phyloP scores from a whole-genome alignment of 2,329 filamentous ascomycete species.

The Colletotrichum horii region DNA sequence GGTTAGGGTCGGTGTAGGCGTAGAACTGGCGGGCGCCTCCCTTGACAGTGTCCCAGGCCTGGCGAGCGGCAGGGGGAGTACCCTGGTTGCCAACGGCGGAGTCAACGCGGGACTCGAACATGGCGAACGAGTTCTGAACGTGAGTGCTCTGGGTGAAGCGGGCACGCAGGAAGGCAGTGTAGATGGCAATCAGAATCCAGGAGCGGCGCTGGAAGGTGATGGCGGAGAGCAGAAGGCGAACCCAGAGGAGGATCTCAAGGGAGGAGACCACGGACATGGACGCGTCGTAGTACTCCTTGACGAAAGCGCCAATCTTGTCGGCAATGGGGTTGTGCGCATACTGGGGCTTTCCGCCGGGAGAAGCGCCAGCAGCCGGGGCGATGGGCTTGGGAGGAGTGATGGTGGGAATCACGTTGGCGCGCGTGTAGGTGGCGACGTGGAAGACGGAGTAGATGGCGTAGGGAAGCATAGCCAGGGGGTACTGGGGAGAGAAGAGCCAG shows the following conservation, averaged over 20 bases:
- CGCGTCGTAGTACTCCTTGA: constrained; percentile 96
- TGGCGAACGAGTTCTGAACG: constrained; percentile 81
- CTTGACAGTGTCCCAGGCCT: constrained; percentile 85
- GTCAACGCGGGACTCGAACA: constrained; percentile 78
- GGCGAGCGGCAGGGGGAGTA: constrained; percentile 78
- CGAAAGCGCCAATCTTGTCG: constrained; percentile 87
- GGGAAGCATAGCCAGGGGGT: constrained; percentile 87
- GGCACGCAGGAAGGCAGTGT: constrained; percentile 91
- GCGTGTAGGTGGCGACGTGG: constrained; percentile 96
- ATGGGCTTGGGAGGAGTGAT: constrained; percentile 70
- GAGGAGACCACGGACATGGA: constrained; percentile 93
- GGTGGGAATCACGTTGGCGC: constrained; percentile 90
- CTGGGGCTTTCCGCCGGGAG: constrained; percentile 63
- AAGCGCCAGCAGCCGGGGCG: constrained; percentile 58
- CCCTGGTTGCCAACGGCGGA: constrained; percentile 84
- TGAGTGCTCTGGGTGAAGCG: constrained; percentile 90
- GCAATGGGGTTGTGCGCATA: constrained; percentile 65
- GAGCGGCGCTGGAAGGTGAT: constrained; percentile 89
- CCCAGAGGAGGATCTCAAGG: constrained; percentile 88
- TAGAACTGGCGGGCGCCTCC: constrained; percentile 73
- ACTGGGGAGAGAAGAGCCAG: constrained; percentile 92
- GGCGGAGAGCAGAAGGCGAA: constrained; percentile 80
- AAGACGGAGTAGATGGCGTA: constrained; percentile 98
- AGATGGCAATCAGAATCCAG: constrained; percentile 85
- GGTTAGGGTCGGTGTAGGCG: constrained; percentile 78